phyloP scores from a whole-genome alignment of 2,329 filamentous ascomycete genomes.

The Phyllosticta citribraziliensis region DNA sequence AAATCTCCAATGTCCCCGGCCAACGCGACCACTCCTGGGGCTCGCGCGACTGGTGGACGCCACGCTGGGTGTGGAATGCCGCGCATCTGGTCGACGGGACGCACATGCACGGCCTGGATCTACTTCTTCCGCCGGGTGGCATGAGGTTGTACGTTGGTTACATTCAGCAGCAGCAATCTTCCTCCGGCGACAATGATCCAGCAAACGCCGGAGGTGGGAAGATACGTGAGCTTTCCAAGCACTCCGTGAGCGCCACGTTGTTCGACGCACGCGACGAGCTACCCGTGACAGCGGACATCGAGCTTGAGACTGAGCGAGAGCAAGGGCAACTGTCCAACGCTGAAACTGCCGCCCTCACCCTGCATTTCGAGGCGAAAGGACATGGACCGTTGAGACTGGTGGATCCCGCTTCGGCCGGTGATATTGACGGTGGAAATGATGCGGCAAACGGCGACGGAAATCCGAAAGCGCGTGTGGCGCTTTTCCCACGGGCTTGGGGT shows the following conservation, averaged over 20 bases:
- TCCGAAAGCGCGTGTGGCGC: neutral
- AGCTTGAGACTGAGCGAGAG: neutral
- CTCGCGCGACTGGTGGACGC: conserved; percentile 1
- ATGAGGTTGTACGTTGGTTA: neutral
- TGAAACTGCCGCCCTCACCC: neutral
- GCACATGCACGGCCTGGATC: neutral
- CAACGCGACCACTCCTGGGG: conserved; percentile 3
- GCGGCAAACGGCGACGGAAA: neutral
- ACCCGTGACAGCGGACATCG: neutral
- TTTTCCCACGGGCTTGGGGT: neutral
- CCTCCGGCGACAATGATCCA: neutral
- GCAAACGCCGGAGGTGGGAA: neutral
- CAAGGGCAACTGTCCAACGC: neutral
- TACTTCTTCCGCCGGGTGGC: neutral
- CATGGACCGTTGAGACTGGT: neutral
- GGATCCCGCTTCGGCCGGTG: neutral
- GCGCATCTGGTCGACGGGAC: neutral
- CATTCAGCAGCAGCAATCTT: neutral
- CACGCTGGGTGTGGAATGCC: conserved; percentile 4
- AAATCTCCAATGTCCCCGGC: neutral
- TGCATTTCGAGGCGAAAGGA: neutral
- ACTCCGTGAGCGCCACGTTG: neutral
- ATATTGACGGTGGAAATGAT: no score
- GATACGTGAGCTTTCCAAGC: neutral
- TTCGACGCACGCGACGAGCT: neutral